These are phyloP conservation scores for Hebeloma cylindrosporum DNA, from an alignment of 768 basidiomycete genomes.

Conservation along the genomic window DNA sequence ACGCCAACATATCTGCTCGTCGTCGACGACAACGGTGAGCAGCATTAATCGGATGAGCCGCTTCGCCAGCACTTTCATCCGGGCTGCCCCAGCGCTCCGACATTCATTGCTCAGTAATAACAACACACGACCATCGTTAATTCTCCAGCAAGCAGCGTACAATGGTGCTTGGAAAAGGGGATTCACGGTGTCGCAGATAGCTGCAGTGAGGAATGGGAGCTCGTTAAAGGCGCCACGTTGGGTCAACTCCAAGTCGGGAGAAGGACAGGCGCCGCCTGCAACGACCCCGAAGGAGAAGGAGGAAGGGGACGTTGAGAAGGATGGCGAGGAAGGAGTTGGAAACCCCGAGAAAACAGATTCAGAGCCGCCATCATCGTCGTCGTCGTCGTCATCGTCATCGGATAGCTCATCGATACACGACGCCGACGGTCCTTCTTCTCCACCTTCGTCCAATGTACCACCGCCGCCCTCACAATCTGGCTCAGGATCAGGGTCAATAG, in stretches of 20 bases:
- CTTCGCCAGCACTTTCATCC: conserved; percentile 11
- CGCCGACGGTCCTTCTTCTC: conserved; percentile 13
- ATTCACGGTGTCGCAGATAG: conserved; percentile 15
- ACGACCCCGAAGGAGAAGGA: conserved; percentile 15
- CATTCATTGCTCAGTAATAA: not conserved
- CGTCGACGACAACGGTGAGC: conserved; percentile 1
- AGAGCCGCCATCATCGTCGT: conserved; percentile 15
- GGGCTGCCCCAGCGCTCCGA: conserved; percentile 16
- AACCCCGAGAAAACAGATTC: conserved; percentile 14
- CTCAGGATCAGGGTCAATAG: conserved; percentile 54
- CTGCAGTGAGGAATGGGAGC: conserved; percentile 10
- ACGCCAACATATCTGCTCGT: too few species aligned
- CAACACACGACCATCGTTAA: not conserved
- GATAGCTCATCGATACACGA: conserved; percentile 19
- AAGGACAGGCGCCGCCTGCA: conserved; percentile 15
- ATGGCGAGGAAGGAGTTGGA: conserved; percentile 14
- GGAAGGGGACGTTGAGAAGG: conserved; percentile 9
- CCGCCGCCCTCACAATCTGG: conserved; percentile 35
- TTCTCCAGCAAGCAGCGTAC: conserved; percentile 3
- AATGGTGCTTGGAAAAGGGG: not conserved
- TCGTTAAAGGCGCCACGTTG: conserved; percentile 23
- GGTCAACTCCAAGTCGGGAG: conserved; percentile 28
- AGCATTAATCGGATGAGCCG: conserved; percentile 17
- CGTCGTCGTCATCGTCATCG: conserved; percentile 17
- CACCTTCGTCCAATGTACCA: conserved; percentile 20